Conservation (phyloP, 2,329 filamentous ascomycete genomes). For the Xylariaceae sp. region DNA sequence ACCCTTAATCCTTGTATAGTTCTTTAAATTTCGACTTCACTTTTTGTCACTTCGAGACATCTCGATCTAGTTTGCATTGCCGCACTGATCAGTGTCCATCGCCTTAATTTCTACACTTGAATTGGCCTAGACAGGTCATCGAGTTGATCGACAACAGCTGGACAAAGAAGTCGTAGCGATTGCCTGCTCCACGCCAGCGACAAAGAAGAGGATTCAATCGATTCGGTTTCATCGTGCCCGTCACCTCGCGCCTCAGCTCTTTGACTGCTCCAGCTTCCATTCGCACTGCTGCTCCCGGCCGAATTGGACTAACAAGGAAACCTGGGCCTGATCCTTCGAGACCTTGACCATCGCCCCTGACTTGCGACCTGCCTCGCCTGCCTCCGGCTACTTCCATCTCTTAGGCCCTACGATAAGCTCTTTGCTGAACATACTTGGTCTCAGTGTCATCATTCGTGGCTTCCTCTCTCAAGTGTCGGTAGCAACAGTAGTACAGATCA, state of each 20-base stretch:
- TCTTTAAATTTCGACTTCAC: conserved; percentile 13
- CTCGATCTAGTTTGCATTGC: conserved; percentile 24
- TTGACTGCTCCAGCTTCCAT: too few species aligned
- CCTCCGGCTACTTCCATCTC: conserved; percentile 12
- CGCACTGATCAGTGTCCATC: neutral
- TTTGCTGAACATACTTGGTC: conserved; percentile 10
- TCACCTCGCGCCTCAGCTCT: too few species aligned
- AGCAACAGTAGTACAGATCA: conserved; percentile 14
- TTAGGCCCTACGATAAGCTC: conserved; percentile 1
- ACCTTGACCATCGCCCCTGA: neutral
- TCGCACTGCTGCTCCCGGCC: too few species aligned
- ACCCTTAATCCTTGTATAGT: conserved; percentile 21
- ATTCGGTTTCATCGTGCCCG: too few species aligned
- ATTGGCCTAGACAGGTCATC: neutral
- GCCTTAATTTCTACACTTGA: neutral
- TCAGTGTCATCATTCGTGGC: conserved; percentile 11
- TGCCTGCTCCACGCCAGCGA: too few species aligned
- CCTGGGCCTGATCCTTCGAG: neutral
- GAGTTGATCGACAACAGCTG: too few species aligned
- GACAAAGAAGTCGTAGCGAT: too few species aligned
- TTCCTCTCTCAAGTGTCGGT: conserved; percentile 16
- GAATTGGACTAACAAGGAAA: neutral
- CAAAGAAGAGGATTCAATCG: too few species aligned
- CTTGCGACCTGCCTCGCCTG: conserved; percentile 6
- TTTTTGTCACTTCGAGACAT: conserved; percentile 7